These are phyloP conservation scores for Dryas drummondii DNA, from an alignment of 306 rosid species.

Conservation along the genomic window DNA sequence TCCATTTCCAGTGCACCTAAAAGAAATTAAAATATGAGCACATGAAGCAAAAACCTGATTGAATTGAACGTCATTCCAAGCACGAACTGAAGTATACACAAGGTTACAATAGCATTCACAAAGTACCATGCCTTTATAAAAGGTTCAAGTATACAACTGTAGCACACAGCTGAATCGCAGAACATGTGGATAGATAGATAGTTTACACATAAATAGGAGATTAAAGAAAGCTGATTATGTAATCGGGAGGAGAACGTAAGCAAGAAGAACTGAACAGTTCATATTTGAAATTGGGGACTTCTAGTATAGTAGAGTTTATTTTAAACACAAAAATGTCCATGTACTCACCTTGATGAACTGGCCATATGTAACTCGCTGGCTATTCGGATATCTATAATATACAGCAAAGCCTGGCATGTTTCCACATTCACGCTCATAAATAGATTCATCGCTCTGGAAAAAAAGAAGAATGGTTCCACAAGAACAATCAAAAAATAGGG, in stretches of 20 bases:
- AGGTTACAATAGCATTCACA: not conserved
- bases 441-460: constrained; percentile 88
- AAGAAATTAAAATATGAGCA: constrained; percentile 10
- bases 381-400: constrained; percentile 88
- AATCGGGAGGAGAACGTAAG: not conserved
- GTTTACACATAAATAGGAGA: not conserved
- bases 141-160: constrained; percentile 1
- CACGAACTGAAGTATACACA: not conserved
- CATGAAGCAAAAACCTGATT: not conserved
- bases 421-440: constrained; percentile 97
- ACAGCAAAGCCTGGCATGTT: constrained; percentile 99
- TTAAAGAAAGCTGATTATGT: not conserved
- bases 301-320: not conserved
- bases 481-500: not conserved
- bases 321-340: constrained; percentile 12
- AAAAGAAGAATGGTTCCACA: constrained; percentile 19
- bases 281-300: not conserved
- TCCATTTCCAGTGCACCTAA: constrained; percentile 99
- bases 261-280: not conserved
- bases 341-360: constrained; percentile 89
- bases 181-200: not conserved
- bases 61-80: not conserved
- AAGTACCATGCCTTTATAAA: not conserved
- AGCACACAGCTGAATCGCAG: not conserved
- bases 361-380: constrained; percentile 88